Evolutionary conservation across 2,329 filamentous ascomycete species (phyloP), one percentile per base, ranked within the genome.

Genomic region (Calycina marina): DNA sequence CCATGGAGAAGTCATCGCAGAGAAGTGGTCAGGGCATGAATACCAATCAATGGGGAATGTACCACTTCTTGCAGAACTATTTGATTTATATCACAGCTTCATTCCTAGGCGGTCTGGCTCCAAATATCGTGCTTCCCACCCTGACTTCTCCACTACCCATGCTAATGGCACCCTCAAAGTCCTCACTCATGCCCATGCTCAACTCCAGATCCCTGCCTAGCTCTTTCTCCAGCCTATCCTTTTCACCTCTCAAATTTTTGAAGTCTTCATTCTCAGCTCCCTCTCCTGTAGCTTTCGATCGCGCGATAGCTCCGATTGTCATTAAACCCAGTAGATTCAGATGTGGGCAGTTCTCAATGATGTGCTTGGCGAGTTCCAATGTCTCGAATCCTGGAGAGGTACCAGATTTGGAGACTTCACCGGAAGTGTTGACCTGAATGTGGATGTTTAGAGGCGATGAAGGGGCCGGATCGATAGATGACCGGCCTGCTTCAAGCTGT

Each of bases 111-210:
- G 84, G 84, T 50, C 90, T 68, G 50, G 75, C 62, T 2, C 90
- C 90, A 54, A 98, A 98, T 36, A 98, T 93, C 2, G 82, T 88
- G 51, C 84, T 96, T 2, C 90, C 90, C 6, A 98, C 73, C 36
- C 90, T 69, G 4, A 98, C 86, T 63, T 96, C 85, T 45, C 72
- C 67, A 58, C 86, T 94, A 0, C 90, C 90, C 62, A 84, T 62
- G 9, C 57, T 59, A 49, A 96, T 77, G 1, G 90, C 90, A 5
- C 77, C 80, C 61, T 93, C 86, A 55, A 88, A 98, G 56, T 98
- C 90, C 50, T 83, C 75, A 53, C 85, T 94, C 90, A 98, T 98
- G 5, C 88, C 88, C 88, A 98, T 98, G 57, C 86, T 94, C 57
- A 96, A 56, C 62, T 94, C 85, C 47, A 94, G 53, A 39, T 66